phyloP scores from a whole-genome alignment of 306 rosid species.

The Hippophae rhamnoides region DNA sequence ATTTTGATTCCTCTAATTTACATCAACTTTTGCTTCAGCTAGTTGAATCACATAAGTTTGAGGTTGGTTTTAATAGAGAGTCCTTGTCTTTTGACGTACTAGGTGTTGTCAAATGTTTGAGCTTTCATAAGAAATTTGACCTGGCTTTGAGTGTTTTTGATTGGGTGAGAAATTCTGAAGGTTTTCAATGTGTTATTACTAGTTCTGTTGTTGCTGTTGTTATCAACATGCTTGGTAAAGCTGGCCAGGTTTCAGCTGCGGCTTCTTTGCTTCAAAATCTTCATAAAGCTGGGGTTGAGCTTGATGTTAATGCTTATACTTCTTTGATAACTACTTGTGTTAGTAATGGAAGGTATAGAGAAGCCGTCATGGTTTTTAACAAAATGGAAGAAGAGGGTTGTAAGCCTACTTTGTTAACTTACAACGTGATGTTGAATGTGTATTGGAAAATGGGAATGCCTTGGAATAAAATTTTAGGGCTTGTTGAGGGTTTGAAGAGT shows the following conservation, averaged over 20 bases:
- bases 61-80: slow-evolving; percentile 6
- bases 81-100: slow-evolving; percentile 42
- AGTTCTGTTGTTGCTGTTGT: slow-evolving; percentile 53
- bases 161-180: slow-evolving; percentile 36
- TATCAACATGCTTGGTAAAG: slow-evolving; percentile 60
- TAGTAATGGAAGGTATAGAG: slow-evolving; percentile 55
- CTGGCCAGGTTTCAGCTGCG: slow-evolving; percentile 48
- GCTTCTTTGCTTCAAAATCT: slow-evolving; percentile 44
- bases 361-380: slow-evolving; percentile 53
- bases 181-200: slow-evolving; percentile 24
- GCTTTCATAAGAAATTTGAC: slow-evolving; percentile 43
- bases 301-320: slow-evolving; percentile 79
- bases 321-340: slow-evolving; percentile 67
- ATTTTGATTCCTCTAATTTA: slow-evolving; percentile 23
- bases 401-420: slow-evolving; percentile 62
- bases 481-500: slow-evolving; percentile 46
- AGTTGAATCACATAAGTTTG: slow-evolving; percentile 20
- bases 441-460: slow-evolving; percentile 93
- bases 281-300: slow-evolving; percentile 36
- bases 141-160: slow-evolving; percentile 54
- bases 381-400: slow-evolving; percentile 72
- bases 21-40: slow-evolving; percentile 15
- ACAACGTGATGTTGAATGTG: slow-evolving; percentile 64
- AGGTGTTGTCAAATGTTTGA: slow-evolving; percentile 54
- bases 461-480: slow-evolving; percentile 51